A percentile compares a stretch with the other conserved stretches of the same genome.
phyloP scores from a whole-genome alignment of 116 monocot genomes.

The Zostera marina region DNA sequence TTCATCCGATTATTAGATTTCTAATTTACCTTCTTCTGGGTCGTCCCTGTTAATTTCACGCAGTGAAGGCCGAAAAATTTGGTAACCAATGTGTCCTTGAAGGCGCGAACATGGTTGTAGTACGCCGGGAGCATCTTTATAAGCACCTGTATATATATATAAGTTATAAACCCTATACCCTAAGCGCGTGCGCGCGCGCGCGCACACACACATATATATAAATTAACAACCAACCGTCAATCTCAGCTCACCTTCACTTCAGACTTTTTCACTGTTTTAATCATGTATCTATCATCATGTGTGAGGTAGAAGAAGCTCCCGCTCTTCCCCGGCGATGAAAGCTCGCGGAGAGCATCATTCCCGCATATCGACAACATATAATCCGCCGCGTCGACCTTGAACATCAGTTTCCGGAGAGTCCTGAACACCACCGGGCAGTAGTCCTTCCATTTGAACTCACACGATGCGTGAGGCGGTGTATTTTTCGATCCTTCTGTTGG shows the following conservation, averaged over 20 bases:
- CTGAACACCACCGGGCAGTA: constrained; percentile 94
- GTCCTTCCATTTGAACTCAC: constrained; percentile 95
- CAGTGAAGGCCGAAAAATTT: constrained; percentile 85
- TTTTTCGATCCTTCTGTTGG: constrained; percentile 50
- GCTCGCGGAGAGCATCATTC: constrained; percentile 70
- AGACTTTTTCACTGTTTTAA: no score
- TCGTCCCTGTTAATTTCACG: constrained; percentile 53
- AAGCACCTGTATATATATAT: constrained; percentile 51
- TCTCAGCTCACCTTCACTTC: no score
- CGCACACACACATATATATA: no score
- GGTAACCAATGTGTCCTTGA: constrained; percentile 60
- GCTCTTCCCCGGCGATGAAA: constrained; percentile 94
- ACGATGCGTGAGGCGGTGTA: constrained; percentile 84
- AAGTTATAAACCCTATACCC: no score
- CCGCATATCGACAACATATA: constrained; percentile 93
- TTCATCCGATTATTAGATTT: no score
- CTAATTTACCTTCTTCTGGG: constrained; percentile 67
- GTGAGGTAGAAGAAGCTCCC: constrained; percentile 16
- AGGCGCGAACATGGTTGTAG: constrained; percentile 48
- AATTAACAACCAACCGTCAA: no score
- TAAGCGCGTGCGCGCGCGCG: no score
- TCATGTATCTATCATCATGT: no score
- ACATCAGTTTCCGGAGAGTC: constrained; percentile 55
- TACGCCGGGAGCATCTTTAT: constrained; percentile 76
- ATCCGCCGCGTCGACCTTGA: constrained; percentile 73